Evolutionary conservation across 2,329 filamentous ascomycete species (phyloP).

Genomic region (Aspergillus neotritici): DNA sequence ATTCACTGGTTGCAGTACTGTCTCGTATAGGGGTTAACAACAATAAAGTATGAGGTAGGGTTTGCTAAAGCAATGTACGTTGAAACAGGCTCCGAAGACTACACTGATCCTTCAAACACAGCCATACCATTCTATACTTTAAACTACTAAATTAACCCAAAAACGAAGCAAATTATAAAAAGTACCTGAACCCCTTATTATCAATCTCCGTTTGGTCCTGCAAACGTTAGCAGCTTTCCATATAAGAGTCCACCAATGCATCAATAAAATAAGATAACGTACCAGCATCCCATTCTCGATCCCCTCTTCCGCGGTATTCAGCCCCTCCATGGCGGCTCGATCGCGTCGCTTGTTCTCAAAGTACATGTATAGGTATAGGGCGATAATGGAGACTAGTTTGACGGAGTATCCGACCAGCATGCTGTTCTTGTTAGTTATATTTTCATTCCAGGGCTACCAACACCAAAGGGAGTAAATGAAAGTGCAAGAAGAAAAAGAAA

Average conservation of each 20-base stretch:
- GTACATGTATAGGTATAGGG: conserved; percentile 54
- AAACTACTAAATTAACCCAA: too few relatives aligned
- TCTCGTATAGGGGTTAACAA: too few relatives aligned
- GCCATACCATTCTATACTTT: too few relatives aligned
- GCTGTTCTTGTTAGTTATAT: conserved; percentile 26
- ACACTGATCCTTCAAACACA: too few relatives aligned
- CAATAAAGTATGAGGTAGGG: too few relatives aligned
- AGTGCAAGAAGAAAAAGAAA: neutral
- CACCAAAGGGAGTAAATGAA: neutral
- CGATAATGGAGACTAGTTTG: conserved; percentile 47
- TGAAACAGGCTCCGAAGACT: too few relatives aligned
- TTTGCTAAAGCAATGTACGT: too few relatives aligned
- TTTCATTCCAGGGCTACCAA: too few relatives aligned
- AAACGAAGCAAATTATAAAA: conserved; percentile 27
- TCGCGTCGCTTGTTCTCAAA: conserved; percentile 51
- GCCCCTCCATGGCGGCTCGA: conserved; percentile 35
- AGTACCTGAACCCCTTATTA: conserved; percentile 51
- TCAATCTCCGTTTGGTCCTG: conserved; percentile 50
- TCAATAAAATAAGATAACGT: conserved; percentile 6
- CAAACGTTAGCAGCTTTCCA: too few relatives aligned
- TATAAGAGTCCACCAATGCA: too few relatives aligned
- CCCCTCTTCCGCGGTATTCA: conserved; percentile 46
- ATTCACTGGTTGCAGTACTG: too few relatives aligned
- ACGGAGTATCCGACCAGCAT: conserved; percentile 54
- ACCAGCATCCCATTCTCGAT: conserved; percentile 52